phyloP scores from a whole-genome alignment of 2,329 filamentous ascomycete species.

The Nemania sp. region DNA sequence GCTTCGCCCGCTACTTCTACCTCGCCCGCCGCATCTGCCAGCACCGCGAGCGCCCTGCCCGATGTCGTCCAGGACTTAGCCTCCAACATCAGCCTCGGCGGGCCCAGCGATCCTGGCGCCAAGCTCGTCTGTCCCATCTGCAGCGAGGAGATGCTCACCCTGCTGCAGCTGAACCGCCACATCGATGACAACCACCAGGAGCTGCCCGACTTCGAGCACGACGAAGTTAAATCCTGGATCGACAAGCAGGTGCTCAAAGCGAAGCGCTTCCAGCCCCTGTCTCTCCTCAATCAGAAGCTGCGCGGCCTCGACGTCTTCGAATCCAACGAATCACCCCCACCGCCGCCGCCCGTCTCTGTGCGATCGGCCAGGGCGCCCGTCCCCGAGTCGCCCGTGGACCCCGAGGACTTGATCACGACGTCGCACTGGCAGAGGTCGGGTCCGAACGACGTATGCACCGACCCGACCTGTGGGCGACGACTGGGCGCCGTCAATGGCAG shows the following conservation, averaged over 20 bases:
- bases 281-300: conserved; percentile 89
- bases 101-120: conserved; percentile 59
- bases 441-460: conserved; percentile 78
- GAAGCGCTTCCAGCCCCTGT: conserved; percentile 88
- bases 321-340: conserved; percentile 71
- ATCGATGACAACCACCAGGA: conserved; percentile 91
- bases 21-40: too few relatives aligned
- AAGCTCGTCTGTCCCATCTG: conserved; percentile 95
- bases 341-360: conserved; percentile 40
- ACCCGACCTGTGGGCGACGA: conserved; percentile 80
- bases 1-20: conserved; percentile 64
- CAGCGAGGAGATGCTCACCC: conserved; percentile 94
- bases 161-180: conserved; percentile 85
- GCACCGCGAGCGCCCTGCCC: conserved; percentile 61
- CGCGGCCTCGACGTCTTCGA: conserved; percentile 93
- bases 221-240: conserved; percentile 97
- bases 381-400: conserved; percentile 61
- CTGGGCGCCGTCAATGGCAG: conserved; percentile 79
- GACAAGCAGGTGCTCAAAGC: conserved; percentile 92
- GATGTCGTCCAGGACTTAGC: conserved; percentile 76
- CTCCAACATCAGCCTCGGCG: conserved; percentile 73
- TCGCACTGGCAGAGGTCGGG: conserved; percentile 85
- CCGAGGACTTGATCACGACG: conserved; percentile 86
- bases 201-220: conserved; percentile 82
- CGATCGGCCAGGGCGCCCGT: conserved; percentile 41